phyloP scores from a whole-genome alignment of 2,329 filamentous ascomycete species.

The Clarireedia monteithiana region DNA sequence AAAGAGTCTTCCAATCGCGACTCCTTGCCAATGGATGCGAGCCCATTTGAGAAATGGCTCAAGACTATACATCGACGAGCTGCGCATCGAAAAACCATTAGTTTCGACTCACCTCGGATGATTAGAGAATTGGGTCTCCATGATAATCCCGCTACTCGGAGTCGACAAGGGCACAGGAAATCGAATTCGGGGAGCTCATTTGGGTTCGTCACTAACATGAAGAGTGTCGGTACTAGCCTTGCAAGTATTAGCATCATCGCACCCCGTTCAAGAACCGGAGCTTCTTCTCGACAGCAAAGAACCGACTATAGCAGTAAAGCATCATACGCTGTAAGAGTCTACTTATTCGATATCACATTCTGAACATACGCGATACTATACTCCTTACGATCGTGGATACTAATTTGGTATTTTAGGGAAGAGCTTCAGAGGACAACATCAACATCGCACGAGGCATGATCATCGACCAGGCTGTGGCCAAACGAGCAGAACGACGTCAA shows the following conservation, averaged over 20 bases:
- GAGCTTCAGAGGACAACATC: constrained; percentile 57
- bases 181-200: constrained; percentile 69
- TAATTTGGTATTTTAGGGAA: constrained; percentile 20
- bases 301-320: constrained; percentile 56
- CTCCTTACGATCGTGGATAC: not conserved
- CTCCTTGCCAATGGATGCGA: constrained; percentile 11
- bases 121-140: not conserved
- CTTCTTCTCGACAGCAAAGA: constrained; percentile 47
- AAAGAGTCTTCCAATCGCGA: constrained; percentile 11
- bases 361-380: not conserved
- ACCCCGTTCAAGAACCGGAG: constrained; percentile 48
- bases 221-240: constrained; percentile 73
- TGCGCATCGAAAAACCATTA: constrained; percentile 38
- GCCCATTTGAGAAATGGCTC: constrained; percentile 67
- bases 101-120: constrained; percentile 11
- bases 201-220: constrained; percentile 71
- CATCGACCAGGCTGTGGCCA: constrained; percentile 61
- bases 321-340: constrained; percentile 40
- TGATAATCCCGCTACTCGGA: constrained; percentile 29
- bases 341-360: not conserved
- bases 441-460: constrained; percentile 47
- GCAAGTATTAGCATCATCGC: constrained; percentile 63
- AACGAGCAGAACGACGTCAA: constrained; percentile 66
- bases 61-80: constrained; percentile 50
- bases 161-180: constrained; percentile 38